Percentiles rank a stretch among this genome's conserved stretches.
These are phyloP conservation scores for Aspergillus ochraceoroseus DNA, from an alignment of 2,329 filamentous ascomycete species.

Conservation along the genomic window DNA sequence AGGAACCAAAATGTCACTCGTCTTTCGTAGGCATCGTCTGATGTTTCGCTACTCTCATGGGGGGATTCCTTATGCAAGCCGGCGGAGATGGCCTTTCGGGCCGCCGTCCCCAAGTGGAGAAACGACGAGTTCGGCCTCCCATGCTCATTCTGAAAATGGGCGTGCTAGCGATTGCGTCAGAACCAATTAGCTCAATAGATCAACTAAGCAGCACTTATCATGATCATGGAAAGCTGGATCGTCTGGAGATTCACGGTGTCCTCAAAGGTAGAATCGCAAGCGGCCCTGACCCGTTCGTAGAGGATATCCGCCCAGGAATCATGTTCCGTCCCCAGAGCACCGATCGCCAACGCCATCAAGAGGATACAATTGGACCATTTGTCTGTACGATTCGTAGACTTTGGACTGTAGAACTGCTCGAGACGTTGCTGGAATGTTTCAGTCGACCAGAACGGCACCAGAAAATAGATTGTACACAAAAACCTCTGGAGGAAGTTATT, in stretches of 20 bases:
- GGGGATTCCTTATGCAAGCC: constrained; percentile 44
- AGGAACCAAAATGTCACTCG: constrained; percentile 41
- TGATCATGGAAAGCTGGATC: constrained; percentile 43
- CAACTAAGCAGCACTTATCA: constrained; percentile 39
- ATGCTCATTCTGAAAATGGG: constrained; percentile 44
- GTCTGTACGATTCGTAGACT: constrained; percentile 32
- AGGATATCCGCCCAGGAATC: constrained; percentile 41
- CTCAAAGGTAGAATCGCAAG: constrained; percentile 33
- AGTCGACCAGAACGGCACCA: constrained; percentile 37
- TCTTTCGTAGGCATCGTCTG: constrained; percentile 37
- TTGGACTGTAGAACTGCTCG: constrained; percentile 34
- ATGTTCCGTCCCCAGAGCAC: constrained; percentile 39
- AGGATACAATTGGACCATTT: constrained; percentile 37
- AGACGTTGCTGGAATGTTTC: constrained; percentile 35
- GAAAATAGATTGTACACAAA: constrained; percentile 41
- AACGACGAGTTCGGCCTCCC: constrained; percentile 45
- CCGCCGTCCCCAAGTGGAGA: constrained; percentile 40
- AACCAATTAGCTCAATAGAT: not conserved
- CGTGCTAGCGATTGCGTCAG: constrained; percentile 28
- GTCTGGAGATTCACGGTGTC: constrained; percentile 46
- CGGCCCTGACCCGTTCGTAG: constrained; percentile 43
- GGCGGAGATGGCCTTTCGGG: constrained; percentile 43
- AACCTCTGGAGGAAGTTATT: constrained; percentile 40
- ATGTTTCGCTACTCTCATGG: constrained; percentile 26
- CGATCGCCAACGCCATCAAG: constrained; percentile 37